Percentiles rank a stretch among this genome's conserved stretches.
phyloP scores from a whole-genome alignment of 2,329 filamentous ascomycete species.

The Claviceps fusiformis region DNA sequence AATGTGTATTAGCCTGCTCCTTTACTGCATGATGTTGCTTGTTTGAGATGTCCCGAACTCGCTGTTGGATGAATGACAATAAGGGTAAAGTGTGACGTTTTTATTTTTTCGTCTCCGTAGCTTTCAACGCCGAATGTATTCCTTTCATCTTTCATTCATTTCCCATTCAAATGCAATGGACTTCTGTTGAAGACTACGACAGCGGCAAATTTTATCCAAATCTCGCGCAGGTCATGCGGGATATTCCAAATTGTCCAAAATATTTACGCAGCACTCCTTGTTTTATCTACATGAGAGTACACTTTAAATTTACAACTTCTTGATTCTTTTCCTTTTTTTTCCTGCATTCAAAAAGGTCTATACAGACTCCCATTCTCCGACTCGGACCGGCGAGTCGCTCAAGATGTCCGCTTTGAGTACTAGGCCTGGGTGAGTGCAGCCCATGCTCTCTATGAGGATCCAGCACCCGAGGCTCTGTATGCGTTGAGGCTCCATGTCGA shows the following conservation, averaged over 20 bases:
- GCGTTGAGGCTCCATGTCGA: constrained; percentile 58
- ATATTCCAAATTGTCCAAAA: not conserved
- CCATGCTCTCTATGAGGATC: constrained; percentile 71
- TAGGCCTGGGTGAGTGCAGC: constrained; percentile 28
- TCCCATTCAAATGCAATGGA: not conserved
- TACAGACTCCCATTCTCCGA: constrained; percentile 27
- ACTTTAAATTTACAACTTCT: too few relatives aligned
- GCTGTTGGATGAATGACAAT: not conserved
- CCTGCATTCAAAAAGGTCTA: not conserved
- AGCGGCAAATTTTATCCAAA: too few relatives aligned
- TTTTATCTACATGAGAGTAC: too few relatives aligned
- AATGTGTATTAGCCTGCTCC: not conserved
- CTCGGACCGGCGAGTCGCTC: constrained; percentile 32
- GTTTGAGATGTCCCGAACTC: not conserved
- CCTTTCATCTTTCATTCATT: too few relatives aligned
- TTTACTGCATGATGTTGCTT: not conserved
- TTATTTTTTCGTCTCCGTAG: too few relatives aligned
- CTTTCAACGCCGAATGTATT: not conserved
- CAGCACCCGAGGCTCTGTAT: constrained; percentile 48
- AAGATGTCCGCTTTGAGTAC: constrained; percentile 40
- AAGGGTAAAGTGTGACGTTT: not conserved
- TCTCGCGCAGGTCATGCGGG: too few relatives aligned
- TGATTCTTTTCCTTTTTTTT: not conserved
- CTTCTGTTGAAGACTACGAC: not conserved
- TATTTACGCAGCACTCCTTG: too few relatives aligned